Percentiles rank a stretch among this genome's conserved stretches.
phyloP scores from a whole-genome alignment of 345 rosid species.

The Tarenaya hassleriana region DNA sequence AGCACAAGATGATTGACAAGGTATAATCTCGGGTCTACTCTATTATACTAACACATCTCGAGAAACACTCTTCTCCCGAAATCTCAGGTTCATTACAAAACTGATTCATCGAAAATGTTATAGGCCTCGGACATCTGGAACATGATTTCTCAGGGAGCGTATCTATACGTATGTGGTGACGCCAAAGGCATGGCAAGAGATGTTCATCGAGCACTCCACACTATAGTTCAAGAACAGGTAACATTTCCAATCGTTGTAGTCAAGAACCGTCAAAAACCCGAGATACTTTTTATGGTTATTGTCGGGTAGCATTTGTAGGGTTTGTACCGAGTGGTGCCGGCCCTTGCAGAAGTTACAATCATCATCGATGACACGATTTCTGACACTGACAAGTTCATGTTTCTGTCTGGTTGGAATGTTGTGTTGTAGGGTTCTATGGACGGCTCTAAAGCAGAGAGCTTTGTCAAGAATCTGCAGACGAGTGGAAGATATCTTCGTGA shows the following conservation, averaged over 20 bases:
- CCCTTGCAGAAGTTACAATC: too few relatives aligned
- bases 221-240: slow-evolving; percentile 85
- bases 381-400: too few relatives aligned
- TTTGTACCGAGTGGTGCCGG: too few relatives aligned
- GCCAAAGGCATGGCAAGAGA: slow-evolving; percentile 99
- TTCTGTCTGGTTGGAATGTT: too few relatives aligned
- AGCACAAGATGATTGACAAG: slow-evolving; percentile 88
- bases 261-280: too few relatives aligned
- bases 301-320: too few relatives aligned
- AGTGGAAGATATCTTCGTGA: slow-evolving; percentile 87
- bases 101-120: neutral
- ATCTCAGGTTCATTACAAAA: slow-evolving; percentile 3
- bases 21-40: slow-evolving; percentile 31
- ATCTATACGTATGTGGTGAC: slow-evolving; percentile 93
- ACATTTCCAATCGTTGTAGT: too few relatives aligned
- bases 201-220: slow-evolving; percentile 86
- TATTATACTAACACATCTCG: too few relatives aligned
- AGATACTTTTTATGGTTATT: too few relatives aligned
- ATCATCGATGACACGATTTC: too few relatives aligned
- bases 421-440: slow-evolving; percentile 69
- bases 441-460: slow-evolving; percentile 69
- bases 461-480: slow-evolving; percentile 88
- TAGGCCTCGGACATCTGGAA: slow-evolving; percentile 87
- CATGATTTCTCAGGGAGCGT: slow-evolving; percentile 70
- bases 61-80: too few relatives aligned